A percentile compares a stretch with the other conserved stretches of the same genome.
Evolutionary conservation across 306 rosid genomes (phyloP).

Genomic region (Pterocarpus santalinus): DNA sequence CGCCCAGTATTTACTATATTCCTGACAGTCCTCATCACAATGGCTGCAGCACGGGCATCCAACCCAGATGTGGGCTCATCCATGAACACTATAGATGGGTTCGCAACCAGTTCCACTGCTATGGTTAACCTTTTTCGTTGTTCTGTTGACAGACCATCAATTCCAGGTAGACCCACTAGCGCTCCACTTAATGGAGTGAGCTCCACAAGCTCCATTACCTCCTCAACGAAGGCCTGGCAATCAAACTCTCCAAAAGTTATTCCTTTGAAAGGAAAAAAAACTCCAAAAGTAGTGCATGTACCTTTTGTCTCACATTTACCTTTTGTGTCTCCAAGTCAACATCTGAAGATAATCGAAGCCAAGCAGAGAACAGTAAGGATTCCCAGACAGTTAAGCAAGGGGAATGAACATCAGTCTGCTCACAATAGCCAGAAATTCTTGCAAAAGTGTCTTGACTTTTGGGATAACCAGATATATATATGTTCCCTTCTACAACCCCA

Average conservation of each 20-base stretch:
- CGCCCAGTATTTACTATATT: constrained; percentile 96
- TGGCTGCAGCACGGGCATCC: constrained; percentile 98
- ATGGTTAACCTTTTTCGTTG: constrained; percentile 92
- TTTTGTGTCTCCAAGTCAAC: constrained; percentile 80
- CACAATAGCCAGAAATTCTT: constrained; percentile 98
- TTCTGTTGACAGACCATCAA: constrained; percentile 95
- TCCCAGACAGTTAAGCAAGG: constrained; percentile 93
- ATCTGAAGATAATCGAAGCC: constrained; percentile 92
- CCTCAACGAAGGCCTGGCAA: constrained; percentile 90
- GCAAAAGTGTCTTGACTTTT: constrained; percentile 94
- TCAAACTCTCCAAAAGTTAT: constrained; percentile 36
- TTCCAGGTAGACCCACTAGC: constrained; percentile 90
- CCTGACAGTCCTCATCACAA: constrained; percentile 99
- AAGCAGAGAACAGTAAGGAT: constrained; percentile 90
- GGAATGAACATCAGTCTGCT: constrained; percentile 94
- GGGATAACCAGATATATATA: constrained; percentile 86
- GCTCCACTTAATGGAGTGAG: constrained; percentile 86
- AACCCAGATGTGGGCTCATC: constrained; percentile 99
- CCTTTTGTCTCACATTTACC: constrained; percentile 50
- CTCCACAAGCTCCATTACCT: constrained; percentile 98
- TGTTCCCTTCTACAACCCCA: constrained; percentile 81
- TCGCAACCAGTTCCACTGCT: constrained; percentile 95
- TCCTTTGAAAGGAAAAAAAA: neutral
- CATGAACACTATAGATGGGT: constrained; percentile 96
- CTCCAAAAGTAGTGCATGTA: constrained; percentile 19